Conservation (phyloP, 225 moss, liverwort and hornwort genomes). For the Marchantia paleacea region DNA sequence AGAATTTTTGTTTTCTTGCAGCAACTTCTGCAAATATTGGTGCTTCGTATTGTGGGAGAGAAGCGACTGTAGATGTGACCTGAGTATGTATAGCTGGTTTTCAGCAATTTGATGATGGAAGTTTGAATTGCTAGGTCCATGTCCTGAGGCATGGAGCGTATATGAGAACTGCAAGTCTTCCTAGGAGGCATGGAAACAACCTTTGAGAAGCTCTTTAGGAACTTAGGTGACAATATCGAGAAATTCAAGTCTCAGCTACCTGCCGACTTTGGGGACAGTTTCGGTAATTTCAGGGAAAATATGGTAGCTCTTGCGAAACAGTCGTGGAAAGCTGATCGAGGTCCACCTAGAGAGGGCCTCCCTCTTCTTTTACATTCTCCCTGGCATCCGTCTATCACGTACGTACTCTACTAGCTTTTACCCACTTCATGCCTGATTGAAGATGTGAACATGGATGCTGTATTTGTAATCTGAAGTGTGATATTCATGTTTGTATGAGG, state of each 20-base stretch:
- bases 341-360: constrained; percentile 32
- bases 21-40: too few species aligned
- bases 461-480: background rate
- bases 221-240: background rate
- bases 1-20: background rate
- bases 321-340: constrained; percentile 14
- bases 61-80: background rate
- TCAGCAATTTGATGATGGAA: background rate
- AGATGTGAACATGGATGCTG: background rate
- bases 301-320: constrained; percentile 32
- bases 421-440: background rate
- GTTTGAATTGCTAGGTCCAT: constrained; percentile 1
- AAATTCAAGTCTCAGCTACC: background rate
- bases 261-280: background rate
- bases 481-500: background rate
- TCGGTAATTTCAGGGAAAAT: background rate
- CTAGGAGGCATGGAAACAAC: constrained; percentile 12
- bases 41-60: too few species aligned
- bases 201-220: constrained; percentile 14
- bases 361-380: constrained; percentile 45
- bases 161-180: background rate
- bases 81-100: background rate
- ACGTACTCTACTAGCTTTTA: constrained; percentile 11
- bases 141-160: background rate
- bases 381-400: constrained; percentile 48